Conservation (phyloP, 208 protist genomes). For the Angomonas ambiguus region DNA sequence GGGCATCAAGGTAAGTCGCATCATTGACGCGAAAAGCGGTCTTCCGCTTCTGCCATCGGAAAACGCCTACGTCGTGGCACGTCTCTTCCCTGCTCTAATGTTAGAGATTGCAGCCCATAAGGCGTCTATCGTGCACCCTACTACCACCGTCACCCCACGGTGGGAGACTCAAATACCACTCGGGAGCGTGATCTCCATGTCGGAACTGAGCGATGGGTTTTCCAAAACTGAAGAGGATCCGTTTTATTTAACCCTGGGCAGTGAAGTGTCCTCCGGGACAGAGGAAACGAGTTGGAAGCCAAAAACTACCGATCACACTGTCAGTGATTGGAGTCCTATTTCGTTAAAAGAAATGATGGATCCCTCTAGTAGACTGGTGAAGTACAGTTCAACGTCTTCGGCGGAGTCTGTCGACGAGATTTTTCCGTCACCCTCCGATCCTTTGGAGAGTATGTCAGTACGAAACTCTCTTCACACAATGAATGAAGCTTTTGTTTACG, state of each 20-base stretch:
- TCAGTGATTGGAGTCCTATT: neutral
- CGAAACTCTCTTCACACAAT: conserved; percentile 29
- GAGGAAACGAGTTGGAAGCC: too few species aligned
- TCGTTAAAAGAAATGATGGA: too few species aligned
- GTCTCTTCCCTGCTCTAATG: conserved; percentile 2
- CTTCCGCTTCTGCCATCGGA: conserved; percentile 60
- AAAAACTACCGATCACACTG: neutral
- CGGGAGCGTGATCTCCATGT: conserved; percentile 5
- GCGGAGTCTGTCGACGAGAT: too few species aligned
- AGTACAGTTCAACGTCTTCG: too few species aligned
- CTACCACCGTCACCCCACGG: too few species aligned
- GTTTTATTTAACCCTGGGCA: neutral
- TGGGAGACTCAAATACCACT: too few species aligned
- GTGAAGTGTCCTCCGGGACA: too few species aligned
- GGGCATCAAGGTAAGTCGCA: neutral
- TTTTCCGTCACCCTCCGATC: neutral
- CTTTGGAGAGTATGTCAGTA: neutral
- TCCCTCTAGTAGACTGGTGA: too few species aligned
- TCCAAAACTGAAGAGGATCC: neutral
- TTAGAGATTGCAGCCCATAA: neutral
- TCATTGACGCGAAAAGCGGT: conserved; percentile 42
- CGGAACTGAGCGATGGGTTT: neutral
- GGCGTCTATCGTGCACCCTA: neutral
- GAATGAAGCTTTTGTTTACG: conserved; percentile 50
- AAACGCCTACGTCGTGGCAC: conserved; percentile 17